A percentile compares a stretch with the other conserved stretches of the same genome.
Evolutionary conservation across 163 green algal species (phyloP).

Genomic region (Trebouxiophyceae sp.): DNA sequence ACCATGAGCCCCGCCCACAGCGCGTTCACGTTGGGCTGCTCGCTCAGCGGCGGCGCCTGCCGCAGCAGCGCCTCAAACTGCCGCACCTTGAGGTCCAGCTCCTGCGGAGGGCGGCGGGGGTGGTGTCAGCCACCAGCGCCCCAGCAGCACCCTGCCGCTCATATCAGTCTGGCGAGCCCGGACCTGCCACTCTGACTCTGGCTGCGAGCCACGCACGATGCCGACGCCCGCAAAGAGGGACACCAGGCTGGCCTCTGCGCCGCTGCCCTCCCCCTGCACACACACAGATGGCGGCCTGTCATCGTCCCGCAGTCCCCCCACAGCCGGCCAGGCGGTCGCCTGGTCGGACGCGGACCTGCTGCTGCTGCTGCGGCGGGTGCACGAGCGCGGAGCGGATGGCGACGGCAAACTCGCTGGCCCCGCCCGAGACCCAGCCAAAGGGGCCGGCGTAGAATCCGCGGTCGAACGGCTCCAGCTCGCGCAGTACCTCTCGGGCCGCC

Average conservation of each 20-base stretch:
- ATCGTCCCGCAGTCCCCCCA: no score
- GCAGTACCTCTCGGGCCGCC: slow-evolving; percentile 44
- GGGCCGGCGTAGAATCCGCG: slow-evolving; percentile 91
- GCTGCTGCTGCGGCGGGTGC: no score
- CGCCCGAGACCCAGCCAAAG: slow-evolving; percentile 83
- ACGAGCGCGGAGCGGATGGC: slow-evolving; percentile 91
- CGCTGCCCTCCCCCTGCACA: no score
- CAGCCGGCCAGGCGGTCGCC: no score
- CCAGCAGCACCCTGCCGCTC: slow-evolving; percentile 43
- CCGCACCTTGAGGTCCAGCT: slow-evolving; percentile 89
- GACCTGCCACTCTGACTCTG: slow-evolving; percentile 83
- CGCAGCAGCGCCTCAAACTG: slow-evolving; percentile 47
- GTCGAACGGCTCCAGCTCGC: slow-evolving; percentile 81
- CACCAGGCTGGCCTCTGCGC: slow-evolving; percentile 10
- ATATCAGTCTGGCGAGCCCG: slow-evolving; percentile 89
- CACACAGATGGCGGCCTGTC: no score
- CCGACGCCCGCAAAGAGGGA: slow-evolving; percentile 89
- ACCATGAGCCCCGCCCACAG: slow-evolving; percentile 64
- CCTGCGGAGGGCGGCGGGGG: no score
- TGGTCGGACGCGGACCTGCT: no score
- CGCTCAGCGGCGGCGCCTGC: slow-evolving; percentile 7
- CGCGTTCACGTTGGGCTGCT: slow-evolving; percentile 32
- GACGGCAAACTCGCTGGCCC: slow-evolving; percentile 88
- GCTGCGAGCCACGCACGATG: slow-evolving; percentile 74
- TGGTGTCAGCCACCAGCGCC: slow-evolving; percentile 26